Base-by-base conservation (phyloP, 345 rosid genomes). In the Rubroshorea leprosula region DNA sequence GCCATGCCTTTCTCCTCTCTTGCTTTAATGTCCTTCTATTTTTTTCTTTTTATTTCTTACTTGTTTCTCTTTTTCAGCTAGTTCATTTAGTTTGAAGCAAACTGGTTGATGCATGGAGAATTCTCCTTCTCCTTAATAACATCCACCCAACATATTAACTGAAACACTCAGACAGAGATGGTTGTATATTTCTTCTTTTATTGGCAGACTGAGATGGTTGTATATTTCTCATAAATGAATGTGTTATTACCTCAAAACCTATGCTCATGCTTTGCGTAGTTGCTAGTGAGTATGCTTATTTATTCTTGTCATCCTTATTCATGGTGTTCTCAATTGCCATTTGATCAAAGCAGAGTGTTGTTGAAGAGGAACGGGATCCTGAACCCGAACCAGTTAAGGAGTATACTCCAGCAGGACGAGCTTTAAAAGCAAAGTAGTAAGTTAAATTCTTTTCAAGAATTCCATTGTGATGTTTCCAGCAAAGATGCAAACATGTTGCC, bases 351-450 rank as follows among this genome's bases (percentile, higher is more conserved):
- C 91, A 93, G 99, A 80, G 80, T 69, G 95, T 76, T 17, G 89
- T 76, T 58, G 99, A 83, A 70, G 96, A 84, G 63, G 95, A 86
- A 65, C 77, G 69, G 56, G 97, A 81, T 68, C 90, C 92, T 51
- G 94, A 92, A 71, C 82, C 84, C 35, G 99, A 89, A 85, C 86
- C 80, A 23, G 89, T 81, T 70, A 84, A 86, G 55, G 97, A 85
- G 69, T 94, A 94, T 54, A 80, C 99, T 16, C 85, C 85, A 12
- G 95, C 95, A 23, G 97, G 97, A 67, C 80, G 93, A 57, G 99
- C 97, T 50, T 68, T 90, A 6, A 94, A 94, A 78, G 89, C 76
- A 15, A 94, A 94, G 66, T 94, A 71, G 99, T 94, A 87, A 82
- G 99, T 85, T 55, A 13, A 35, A 44, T 57, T 45, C 57, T 41